Conservation (phyloP, 179 eudicot species). For the Beta macrorhiza region DNA sequence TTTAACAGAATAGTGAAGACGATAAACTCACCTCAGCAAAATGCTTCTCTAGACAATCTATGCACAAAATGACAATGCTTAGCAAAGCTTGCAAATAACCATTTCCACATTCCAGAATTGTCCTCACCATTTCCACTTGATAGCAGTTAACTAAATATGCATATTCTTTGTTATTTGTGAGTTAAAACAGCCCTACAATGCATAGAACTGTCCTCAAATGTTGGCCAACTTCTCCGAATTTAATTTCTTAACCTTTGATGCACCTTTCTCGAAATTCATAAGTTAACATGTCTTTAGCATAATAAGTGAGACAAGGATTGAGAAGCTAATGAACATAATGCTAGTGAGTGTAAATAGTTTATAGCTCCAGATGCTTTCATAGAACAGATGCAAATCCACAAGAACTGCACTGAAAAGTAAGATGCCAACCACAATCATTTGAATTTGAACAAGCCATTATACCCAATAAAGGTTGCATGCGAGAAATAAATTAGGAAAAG, state of each 20-base stretch:
- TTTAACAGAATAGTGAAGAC: neutral
- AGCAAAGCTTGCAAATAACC: constrained; percentile 47
- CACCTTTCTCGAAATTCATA: no score
- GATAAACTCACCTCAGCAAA: constrained; percentile 60
- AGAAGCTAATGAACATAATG: constrained; percentile 47
- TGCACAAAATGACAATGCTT: constrained; percentile 55
- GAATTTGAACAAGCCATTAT: constrained; percentile 27
- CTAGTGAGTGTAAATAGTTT: constrained; percentile 52
- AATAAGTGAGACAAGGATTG: constrained; percentile 55
- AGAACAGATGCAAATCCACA: constrained; percentile 67
- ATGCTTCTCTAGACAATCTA: constrained; percentile 72
- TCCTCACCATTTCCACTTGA: neutral
- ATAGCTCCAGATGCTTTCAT: constrained; percentile 78
- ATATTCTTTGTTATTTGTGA: no score
- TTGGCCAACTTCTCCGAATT: no score
- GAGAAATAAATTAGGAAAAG: no score
- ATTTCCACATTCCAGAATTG: constrained; percentile 53
- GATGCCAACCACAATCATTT: constrained; percentile 71
- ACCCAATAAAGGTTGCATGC: no score
- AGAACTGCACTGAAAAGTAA: constrained; percentile 68
- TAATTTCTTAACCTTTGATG: no score
- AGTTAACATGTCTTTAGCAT: no score
- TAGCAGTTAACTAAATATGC: no score
- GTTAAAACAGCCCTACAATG: no score
- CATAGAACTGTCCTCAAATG: no score